Conservation (phyloP, 2,329 filamentous ascomycete species). For the Apiospora rasikravindrae region DNA sequence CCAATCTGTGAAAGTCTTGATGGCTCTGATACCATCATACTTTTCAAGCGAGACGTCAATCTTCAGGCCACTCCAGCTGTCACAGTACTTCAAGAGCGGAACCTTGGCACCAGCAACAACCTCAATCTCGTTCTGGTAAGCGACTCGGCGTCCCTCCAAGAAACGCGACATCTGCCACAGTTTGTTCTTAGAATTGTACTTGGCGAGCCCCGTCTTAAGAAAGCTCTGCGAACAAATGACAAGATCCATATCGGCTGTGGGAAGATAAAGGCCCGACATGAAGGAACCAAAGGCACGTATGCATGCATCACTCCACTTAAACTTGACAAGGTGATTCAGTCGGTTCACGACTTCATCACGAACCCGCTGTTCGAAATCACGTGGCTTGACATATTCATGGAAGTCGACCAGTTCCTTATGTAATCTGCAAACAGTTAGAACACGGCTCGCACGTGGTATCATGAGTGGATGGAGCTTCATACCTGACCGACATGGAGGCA, state of each 20-base stretch:
- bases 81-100: slow-evolving; percentile 90
- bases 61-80: slow-evolving; percentile 76
- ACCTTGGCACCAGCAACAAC: slow-evolving; percentile 80
- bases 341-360: slow-evolving; percentile 75
- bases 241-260: slow-evolving; percentile 89
- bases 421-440: slow-evolving; percentile 56
- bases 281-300: slow-evolving; percentile 90
- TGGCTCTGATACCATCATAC: slow-evolving; percentile 77
- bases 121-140: slow-evolving; percentile 63
- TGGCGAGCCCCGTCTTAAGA: slow-evolving; percentile 55
- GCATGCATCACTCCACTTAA: slow-evolving; percentile 63
- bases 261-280: slow-evolving; percentile 75
- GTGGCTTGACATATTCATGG: slow-evolving; percentile 81
- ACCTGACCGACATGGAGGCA: slow-evolving; percentile 23
- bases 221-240: slow-evolving; percentile 73
- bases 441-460: background rate
- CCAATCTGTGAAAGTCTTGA: slow-evolving; percentile 82
- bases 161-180: slow-evolving; percentile 68
- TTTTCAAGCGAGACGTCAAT: slow-evolving; percentile 98
- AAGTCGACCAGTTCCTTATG: slow-evolving; percentile 93
- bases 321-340: slow-evolving; percentile 64
- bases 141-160: slow-evolving; percentile 61
- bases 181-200: slow-evolving; percentile 56
- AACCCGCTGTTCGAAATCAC: slow-evolving; percentile 76
- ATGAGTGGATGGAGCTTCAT: slow-evolving; percentile 47